These are phyloP conservation scores for Capsicum baccatum DNA, from an alignment of 257 asterid species.

Conservation along the genomic window DNA sequence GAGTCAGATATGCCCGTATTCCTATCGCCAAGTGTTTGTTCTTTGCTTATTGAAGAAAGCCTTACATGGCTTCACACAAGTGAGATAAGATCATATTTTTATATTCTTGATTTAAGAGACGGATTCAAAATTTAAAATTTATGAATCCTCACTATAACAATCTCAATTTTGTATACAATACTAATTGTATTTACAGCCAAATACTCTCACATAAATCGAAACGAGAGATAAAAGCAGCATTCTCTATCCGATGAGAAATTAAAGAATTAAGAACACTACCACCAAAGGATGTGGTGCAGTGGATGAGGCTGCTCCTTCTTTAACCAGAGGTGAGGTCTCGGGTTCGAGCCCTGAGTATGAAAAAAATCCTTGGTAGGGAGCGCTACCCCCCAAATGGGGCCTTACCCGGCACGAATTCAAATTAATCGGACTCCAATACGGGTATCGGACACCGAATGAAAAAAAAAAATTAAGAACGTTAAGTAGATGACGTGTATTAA, in stretches of 20 bases:
- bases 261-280: not conserved
- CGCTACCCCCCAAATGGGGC: too few species aligned
- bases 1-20: not conserved
- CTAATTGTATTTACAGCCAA: too few species aligned
- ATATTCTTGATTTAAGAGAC: not conserved
- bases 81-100: not conserved
- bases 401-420: too few species aligned
- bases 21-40: not conserved
- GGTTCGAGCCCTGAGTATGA: too few species aligned
- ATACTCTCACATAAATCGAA: not conserved
- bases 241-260: too few species aligned
- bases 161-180: not conserved
- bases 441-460: too few species aligned
- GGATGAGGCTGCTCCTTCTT: too few species aligned
- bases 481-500: not conserved
- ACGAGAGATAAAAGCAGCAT: not conserved
- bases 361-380: too few species aligned
- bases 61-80: not conserved
- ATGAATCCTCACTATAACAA: not conserved
- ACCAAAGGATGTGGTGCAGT: too few species aligned
- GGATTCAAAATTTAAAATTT: not conserved
- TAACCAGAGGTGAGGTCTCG: too few species aligned
- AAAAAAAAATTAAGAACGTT: not conserved
- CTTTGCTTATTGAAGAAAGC: not conserved
- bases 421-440: too few species aligned